Evolutionary conservation across 2,329 filamentous ascomycete species (phyloP), one percentile per base, ranked within the genome.

Genomic region (Penicillium sp.): DNA sequence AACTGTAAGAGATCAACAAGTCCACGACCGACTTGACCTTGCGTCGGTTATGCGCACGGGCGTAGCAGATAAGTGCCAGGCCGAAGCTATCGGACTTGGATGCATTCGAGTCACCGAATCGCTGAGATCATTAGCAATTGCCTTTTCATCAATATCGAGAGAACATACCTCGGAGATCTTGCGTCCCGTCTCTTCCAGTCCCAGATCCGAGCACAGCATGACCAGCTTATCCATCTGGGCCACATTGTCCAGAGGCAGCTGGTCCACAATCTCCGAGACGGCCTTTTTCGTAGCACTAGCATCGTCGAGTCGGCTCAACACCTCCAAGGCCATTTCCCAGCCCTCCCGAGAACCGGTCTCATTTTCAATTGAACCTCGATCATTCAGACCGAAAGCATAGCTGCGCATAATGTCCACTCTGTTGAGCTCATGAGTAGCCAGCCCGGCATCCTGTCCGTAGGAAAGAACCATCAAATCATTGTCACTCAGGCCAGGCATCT

Each of bases 1-100:
- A 80, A 41, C 88, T 96, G 69, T 91, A 88, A 2, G 90, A 90
- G 61, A 91, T 92, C 46, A 97, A 83, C 3, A 94, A 82, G 66
- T 95, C 89, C 39, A 96, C 81, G 18, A 96, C 88, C 56, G 91
- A 86, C 63, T 89, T 89, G 46, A 96, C 86, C 71, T 92, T 95
- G 57, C 81, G 79, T 1, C 84, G 76, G 24, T 86, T 84, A 65
- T 95, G 91, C 3, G 91, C 89, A 11, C 95, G 83, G 22, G 92
- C 88, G 69, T 94, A 97, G 76, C 95, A 96, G 74, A 94, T 86
- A 18, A 97, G 80, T 0, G 90, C 89, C 58, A 92, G 85, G 48
- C 92, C 92, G 61, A 92, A 96, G 48, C 87, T 83, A 62, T 89
- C 83, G 0, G 88, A 87, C 38, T 84, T 82, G 53, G 85, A 80